Base-by-base conservation (phyloP, 208 protist genomes). In the Leishmania aethiopica region DNA sequence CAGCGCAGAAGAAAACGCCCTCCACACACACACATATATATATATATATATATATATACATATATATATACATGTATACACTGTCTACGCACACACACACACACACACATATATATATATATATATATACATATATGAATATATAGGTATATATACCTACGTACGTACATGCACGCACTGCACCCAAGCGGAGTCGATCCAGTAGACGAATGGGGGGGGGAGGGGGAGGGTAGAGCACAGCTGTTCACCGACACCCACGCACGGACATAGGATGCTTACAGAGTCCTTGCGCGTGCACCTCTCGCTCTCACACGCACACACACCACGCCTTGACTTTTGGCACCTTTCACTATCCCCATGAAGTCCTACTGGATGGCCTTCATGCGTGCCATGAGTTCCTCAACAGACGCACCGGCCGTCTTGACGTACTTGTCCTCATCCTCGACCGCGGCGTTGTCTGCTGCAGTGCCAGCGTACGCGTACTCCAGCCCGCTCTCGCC, bases 381-480 rank as follows among this genome's bases (percentile, higher is more conserved):
- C 89, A 95, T 89, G 45, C 92, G 90, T n/a, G 89, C 90, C 89
- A 92, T 92, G 60, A 95, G 83, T 55, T 90, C 92, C 77, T 95
- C 90, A 57, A 95, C 79, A 8, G 89, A 89, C 37, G 84, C 77
- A 40, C 67, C 83, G 40, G 81, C 62, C 19, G 79, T 79, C 70
- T 89, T 51, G 53, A 81, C 86, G 42, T 76, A 80, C 22, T 67
- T 55, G 35, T 71, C 67, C 42, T 45, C 78, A 25, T 70, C 75
- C 37, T 28, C 84, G 8, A 7, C 53, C 25, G 40, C 75, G 17
- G 73, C 75, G 17, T 32, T 78, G 49, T 57, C 79, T 25, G 66
- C 51, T 3, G 47, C 78, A 15, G 62, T 78, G 35, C 55, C 57
- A 1, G 78, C 76, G 76, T 91, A 89, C 25, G 87, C 90, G 78